Evolutionary conservation across 169 alveolate genomes (phyloP), one percentile per base, ranked within the genome.

Genomic region (Cryptosporidium baileyi): DNA sequence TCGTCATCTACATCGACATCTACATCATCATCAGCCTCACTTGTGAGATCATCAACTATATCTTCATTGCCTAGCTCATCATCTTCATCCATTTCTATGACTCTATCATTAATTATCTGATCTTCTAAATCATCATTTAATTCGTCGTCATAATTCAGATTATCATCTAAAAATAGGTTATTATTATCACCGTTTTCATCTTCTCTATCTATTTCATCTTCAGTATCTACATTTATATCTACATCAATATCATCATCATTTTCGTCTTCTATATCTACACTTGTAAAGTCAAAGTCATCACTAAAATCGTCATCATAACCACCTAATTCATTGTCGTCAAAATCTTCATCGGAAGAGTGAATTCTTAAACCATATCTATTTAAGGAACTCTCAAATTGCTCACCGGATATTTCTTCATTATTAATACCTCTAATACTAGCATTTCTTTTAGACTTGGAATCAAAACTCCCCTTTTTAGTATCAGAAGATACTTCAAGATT

Each of bases 281-380:
- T 65, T 34, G 81, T 47, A 1, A 65, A 28, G n/a, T 65, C 81
- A n/a, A 65, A 65, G 17, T 49, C 81, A 3, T 63, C 80, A 38
- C 80, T 63, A 6, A 63, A 40, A 7, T 45, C 61, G 28, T 51
- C 81, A 11, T 65, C 81, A n/a, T n/a, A n/a, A n/a, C n/a, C n/a
- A n/a, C n/a, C n/a, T n/a, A n/a, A n/a, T 7, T 44, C 24, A 51
- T 60, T 65, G 36, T 47, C 61, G 24, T 65, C 81, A 1, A 65
- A 65, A 36, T 65, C 81, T 0, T 65, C 81, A 51, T 65, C 81
- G 13, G 81, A 65, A n/a, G 81, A 65, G 45, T 65, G 38, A 34
- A 65, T 32, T 28, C 47, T 38, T 38, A 65, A 47, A 11, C 81
- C 81, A 19, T 45, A 47, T 1, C 47, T 61, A 22, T 65, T 41